A percentile compares a stretch with the other conserved stretches of the same genome.
phyloP scores from a whole-genome alignment of 2,329 filamentous ascomycete genomes.

The Zasmidium angulare region DNA sequence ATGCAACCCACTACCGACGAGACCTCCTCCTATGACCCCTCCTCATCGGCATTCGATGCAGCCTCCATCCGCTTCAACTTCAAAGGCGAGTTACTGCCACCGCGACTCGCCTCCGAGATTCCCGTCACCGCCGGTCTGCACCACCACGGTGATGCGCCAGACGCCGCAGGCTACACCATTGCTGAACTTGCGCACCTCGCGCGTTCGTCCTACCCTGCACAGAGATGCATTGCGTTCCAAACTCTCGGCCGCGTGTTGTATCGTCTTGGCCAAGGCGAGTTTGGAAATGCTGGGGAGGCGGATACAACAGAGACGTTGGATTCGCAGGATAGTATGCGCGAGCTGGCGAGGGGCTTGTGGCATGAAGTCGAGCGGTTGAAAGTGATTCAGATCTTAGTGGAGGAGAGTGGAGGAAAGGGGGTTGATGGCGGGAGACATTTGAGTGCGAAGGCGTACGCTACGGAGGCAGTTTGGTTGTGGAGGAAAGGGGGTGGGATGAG shows the following conservation, averaged over 20 bases:
- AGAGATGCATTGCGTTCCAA: constrained; percentile 89
- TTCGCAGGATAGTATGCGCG: constrained; percentile 47
- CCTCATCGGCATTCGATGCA: constrained; percentile 68
- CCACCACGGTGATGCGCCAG: constrained; percentile 88
- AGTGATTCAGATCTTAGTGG: constrained; percentile 73
- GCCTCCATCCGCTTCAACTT: constrained; percentile 88
- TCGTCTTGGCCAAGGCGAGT: constrained; percentile 72
- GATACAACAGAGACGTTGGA: constrained; percentile 21
- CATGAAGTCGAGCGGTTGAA: constrained; percentile 71
- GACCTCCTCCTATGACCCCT: constrained; percentile 79
- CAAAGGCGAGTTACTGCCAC: constrained; percentile 74
- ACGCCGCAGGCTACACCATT: constrained; percentile 92
- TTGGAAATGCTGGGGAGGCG: constrained; percentile 53
- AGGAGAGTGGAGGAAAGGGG: constrained; percentile 65
- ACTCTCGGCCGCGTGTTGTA: constrained; percentile 84
- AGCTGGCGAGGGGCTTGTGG: constrained; percentile 77
- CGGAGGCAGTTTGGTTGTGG: constrained; percentile 89
- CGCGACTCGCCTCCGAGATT: constrained; percentile 69
- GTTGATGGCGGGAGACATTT: constrained; percentile 64
- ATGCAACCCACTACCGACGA: constrained; percentile 66
- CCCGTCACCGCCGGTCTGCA: constrained; percentile 80
- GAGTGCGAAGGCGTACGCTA: constrained; percentile 79
- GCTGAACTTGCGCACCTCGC: constrained; percentile 79
- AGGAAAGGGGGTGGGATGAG: constrained; percentile 65
- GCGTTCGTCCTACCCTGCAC: constrained; percentile 77